Evolutionary conservation across 768 basidiomycete genomes (phyloP).

Genomic region (Sistotremastrum niveocremeum): DNA sequence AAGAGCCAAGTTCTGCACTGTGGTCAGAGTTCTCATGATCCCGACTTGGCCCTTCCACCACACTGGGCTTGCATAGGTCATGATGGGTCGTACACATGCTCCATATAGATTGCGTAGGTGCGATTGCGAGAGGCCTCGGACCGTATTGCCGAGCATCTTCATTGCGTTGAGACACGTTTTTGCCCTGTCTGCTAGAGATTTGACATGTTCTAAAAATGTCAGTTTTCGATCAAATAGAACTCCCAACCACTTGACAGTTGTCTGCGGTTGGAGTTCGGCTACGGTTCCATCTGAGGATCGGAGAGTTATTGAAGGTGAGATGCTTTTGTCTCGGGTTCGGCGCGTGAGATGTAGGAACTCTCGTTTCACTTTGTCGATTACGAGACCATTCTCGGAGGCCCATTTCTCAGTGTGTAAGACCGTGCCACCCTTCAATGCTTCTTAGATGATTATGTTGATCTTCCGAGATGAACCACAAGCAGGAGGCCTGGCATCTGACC

Average conservation of each 20-base stretch:
- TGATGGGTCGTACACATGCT: constrained; percentile 18
- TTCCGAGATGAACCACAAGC: no score
- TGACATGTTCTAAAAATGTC: constrained; percentile 19
- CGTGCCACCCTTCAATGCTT: no score
- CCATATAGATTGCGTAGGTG: constrained; percentile 18
- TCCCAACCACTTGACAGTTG: constrained; percentile 19
- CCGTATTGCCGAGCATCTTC: constrained; percentile 20
- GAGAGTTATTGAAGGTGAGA: no score
- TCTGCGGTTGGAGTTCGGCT: no score
- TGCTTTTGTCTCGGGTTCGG: no score
- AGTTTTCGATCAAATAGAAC: constrained; percentile 21
- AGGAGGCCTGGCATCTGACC: no score
- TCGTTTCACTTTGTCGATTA: no score
- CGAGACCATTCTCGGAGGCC: no score
- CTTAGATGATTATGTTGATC: no score
- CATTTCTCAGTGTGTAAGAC: no score
- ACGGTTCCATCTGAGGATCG: no score
- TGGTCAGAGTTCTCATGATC: constrained; percentile 12
- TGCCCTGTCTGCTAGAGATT: constrained; percentile 13
- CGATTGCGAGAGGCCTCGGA: constrained; percentile 18
- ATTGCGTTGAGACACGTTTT: constrained; percentile 13
- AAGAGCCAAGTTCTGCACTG: constrained; percentile 19
- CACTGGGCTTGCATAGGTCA: constrained; percentile 20
- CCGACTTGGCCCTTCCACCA: constrained; percentile 19
- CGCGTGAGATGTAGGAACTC: no score